Evolutionary conservation across 1,284 basidiomycete genomes (phyloP), one percentile per base, ranked within the genome.

Genomic region (Boletellus deceptivus): DNA sequence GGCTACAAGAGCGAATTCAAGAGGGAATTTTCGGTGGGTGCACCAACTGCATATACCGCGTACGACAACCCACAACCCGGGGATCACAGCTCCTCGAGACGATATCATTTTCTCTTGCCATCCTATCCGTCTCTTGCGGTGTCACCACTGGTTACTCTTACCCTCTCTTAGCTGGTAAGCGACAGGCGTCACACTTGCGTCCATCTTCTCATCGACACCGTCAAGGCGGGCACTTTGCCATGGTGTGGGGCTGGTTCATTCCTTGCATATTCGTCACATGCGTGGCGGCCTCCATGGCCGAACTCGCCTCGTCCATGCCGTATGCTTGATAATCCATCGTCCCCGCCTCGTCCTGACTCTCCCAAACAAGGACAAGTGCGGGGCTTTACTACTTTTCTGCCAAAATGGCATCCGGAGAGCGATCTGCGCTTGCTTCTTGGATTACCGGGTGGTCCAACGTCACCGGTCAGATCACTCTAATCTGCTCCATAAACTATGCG

Each of bases 171-270:
- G 77, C 79, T 49, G 83, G 83, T 80, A 7, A 43, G 62, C 17
- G 13, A 4, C 20, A 17, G 11, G 2, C 6, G n/a, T 29, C 13
- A 55, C 8, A 17, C 39, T 20, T 53, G 45, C 13, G 37, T 43
- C 7, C 25, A 10, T 40, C 6, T 38, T 45, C 16, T 38, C 20
- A 16, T 8, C 17, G 6, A 33, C 8, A 25, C 13, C 3, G 10
- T 38, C 17, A 16, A 77, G 84, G 84, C 38, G 84, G 85, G 4
- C 85, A 87, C 63, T 79, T 85, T 31, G 84, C 83, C 25, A 80
- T 88, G 75, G 76, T 86, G 6, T 88, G 83, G 69, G 86, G 84
- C 8, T 89, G 86, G 86, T 69, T 86, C 25, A 83, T 88, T 52
- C 84, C 86, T 1, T 77, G 73, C 52, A 69, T 84, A 35, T 86